These are phyloP conservation scores for Linnemannia hyalina DNA, from an alignment of 192 early-diverging fungal species.

Conservation along the genomic window DNA sequence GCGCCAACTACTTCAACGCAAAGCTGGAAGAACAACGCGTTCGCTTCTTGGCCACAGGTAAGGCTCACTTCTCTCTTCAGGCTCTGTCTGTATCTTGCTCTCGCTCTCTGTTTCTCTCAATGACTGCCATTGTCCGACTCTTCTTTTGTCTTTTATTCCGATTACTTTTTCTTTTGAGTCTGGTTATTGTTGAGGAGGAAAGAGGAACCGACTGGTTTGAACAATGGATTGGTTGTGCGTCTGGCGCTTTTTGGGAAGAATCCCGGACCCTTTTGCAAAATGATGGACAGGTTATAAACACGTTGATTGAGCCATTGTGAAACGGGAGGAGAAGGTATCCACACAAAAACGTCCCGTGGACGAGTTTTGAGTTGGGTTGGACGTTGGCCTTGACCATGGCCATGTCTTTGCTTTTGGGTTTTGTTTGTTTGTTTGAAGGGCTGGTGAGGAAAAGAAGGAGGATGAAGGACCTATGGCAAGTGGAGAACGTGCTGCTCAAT, in stretches of 20 bases:
- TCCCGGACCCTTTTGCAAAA: background rate
- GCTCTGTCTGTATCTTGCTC: background rate
- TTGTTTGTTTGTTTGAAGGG: background rate
- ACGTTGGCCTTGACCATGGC: background rate
- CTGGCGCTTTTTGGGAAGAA: background rate
- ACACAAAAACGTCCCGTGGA: background rate
- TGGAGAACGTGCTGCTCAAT: slow-evolving; percentile 8
- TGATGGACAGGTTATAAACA: background rate
- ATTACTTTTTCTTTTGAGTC: background rate
- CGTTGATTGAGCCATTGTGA: background rate
- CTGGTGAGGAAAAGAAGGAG: background rate
- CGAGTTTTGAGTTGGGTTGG: background rate
- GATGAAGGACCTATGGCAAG: background rate
- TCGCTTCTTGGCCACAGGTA: slow-evolving; percentile 56
- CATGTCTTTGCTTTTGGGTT: too few relatives aligned
- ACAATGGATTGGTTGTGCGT: background rate
- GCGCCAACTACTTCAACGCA: slow-evolving; percentile 89
- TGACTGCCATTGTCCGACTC: slow-evolving; percentile 1
- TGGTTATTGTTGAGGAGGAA: background rate
- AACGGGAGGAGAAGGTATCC: slow-evolving; percentile 1
- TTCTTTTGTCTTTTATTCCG: background rate
- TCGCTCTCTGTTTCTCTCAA: background rate
- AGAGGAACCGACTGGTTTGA: background rate
- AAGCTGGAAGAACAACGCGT: slow-evolving; percentile 87
- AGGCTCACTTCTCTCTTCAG: background rate